These are phyloP conservation scores for Theobroma grandiflorum DNA, from an alignment of 441 rosid species.

Conservation along the genomic window DNA sequence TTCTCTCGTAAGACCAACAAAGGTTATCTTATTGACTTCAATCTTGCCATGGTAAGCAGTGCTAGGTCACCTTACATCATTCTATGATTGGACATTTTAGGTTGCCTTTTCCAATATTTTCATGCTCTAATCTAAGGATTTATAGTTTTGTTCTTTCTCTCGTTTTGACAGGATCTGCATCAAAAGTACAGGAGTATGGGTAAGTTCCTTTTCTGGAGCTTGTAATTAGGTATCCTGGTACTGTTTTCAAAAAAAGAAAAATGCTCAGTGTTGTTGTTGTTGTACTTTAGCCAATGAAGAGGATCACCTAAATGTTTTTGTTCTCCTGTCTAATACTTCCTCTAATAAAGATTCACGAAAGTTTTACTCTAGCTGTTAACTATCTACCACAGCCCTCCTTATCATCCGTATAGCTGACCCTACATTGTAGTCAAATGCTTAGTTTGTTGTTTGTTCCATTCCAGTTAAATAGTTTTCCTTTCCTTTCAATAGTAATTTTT, in stretches of 20 bases:
- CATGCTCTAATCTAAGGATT: slow-evolving; percentile 10
- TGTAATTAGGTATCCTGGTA: background rate
- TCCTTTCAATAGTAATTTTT: background rate
- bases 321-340: background rate
- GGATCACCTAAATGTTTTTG: background rate
- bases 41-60: slow-evolving; percentile 88
- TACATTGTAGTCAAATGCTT: background rate
- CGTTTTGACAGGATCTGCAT: slow-evolving; percentile 74
- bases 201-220: slow-evolving; percentile 42
- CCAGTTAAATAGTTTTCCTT: background rate
- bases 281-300: background rate
- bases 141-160: slow-evolving; percentile 26
- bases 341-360: background rate
- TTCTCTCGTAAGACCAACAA: slow-evolving; percentile 75
- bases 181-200: slow-evolving; percentile 70
- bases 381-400: background rate
- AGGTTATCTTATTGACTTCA: slow-evolving; percentile 96
- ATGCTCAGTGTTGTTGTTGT: background rate
- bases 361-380: background rate
- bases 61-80: slow-evolving; percentile 8
- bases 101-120: slow-evolving; percentile 9
- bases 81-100: slow-evolving; percentile 9
- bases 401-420: too few relatives aligned
- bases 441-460: background rate
- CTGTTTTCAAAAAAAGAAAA: background rate